Percentiles rank a stretch among this genome's conserved stretches.
phyloP scores from a whole-genome alignment of 179 eudicot species.

The Beta corolliflora region DNA sequence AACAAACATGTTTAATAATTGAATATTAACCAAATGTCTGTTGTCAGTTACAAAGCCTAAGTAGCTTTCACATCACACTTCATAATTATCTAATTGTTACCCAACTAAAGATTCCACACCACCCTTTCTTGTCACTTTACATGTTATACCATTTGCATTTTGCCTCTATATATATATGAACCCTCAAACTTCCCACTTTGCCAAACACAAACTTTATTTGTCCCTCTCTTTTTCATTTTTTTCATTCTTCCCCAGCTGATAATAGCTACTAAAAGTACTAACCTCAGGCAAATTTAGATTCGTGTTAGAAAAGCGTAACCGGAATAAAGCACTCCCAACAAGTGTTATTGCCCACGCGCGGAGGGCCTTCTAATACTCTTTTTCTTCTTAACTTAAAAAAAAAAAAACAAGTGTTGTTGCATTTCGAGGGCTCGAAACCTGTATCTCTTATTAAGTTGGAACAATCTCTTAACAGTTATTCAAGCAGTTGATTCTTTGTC shows the following conservation, averaged over 20 bases:
- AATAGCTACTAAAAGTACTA: no score
- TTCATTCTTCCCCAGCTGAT: no score
- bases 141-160: no score
- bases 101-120: slow-evolving; percentile 28
- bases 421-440: no score
- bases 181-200: not conserved
- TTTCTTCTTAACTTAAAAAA: no score
- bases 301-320: no score
- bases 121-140: slow-evolving; percentile 7
- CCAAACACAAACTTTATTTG: slow-evolving; percentile 15
- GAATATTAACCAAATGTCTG: slow-evolving; percentile 14
- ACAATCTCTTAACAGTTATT: not conserved
- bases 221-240: not conserved
- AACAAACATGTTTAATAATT: not conserved
- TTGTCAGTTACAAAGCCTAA: slow-evolving; percentile 2
- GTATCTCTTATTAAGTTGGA: not conserved
- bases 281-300: no score
- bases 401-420: no score
- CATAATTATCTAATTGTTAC: slow-evolving; percentile 2
- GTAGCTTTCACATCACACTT: slow-evolving; percentile 30
- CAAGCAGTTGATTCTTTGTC: no score
- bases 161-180: not conserved
- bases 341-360: no score
- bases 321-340: no score
- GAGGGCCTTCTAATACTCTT: no score